Evolutionary conservation across 805 yeast species (phyloP).

Genomic region (Saccharomycopsis schoenii): DNA sequence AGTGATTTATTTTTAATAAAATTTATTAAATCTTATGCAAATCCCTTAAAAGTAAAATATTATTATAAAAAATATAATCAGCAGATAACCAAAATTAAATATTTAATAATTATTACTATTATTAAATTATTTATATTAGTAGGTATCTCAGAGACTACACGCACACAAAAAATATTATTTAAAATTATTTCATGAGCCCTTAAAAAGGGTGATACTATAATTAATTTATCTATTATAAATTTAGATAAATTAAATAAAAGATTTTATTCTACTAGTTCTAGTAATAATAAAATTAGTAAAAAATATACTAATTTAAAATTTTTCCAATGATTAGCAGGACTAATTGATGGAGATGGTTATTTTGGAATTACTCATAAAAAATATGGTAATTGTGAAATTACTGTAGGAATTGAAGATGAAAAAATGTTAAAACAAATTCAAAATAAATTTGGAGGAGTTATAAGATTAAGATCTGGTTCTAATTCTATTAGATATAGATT

Average conservation of each 20-base stretch:
- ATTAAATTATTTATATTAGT: background rate
- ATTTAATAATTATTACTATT: background rate
- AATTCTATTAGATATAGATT: conserved; percentile 8
- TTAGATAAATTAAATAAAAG: too few relatives aligned
- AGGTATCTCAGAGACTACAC: conserved; percentile 3
- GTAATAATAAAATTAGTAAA: too few relatives aligned
- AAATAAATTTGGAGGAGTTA: conserved; percentile 8
- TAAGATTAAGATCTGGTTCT: conserved; percentile 4
- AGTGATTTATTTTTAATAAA: background rate
- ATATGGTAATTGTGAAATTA: conserved; percentile 2
- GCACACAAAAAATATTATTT: conserved; percentile 1
- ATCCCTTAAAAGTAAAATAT: conserved; percentile 1
- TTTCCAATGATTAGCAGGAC: conserved; percentile 7
- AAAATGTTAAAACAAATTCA: conserved; percentile 2
- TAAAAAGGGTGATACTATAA: too few relatives aligned
- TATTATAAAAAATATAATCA: conserved; percentile 1
- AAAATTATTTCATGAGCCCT: background rate
- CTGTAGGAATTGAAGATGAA: background rate
- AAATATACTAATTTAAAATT: too few relatives aligned
- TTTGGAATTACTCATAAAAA: conserved; percentile 4
- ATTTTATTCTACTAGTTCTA: too few relatives aligned
- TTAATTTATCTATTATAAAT: too few relatives aligned
- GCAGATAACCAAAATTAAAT: background rate
- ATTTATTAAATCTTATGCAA: background rate
- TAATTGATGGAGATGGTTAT: conserved; percentile 13